Evolutionary conservation across 805 yeast genomes (phyloP).

Genomic region (Saccharomycopsis amapae): DNA sequence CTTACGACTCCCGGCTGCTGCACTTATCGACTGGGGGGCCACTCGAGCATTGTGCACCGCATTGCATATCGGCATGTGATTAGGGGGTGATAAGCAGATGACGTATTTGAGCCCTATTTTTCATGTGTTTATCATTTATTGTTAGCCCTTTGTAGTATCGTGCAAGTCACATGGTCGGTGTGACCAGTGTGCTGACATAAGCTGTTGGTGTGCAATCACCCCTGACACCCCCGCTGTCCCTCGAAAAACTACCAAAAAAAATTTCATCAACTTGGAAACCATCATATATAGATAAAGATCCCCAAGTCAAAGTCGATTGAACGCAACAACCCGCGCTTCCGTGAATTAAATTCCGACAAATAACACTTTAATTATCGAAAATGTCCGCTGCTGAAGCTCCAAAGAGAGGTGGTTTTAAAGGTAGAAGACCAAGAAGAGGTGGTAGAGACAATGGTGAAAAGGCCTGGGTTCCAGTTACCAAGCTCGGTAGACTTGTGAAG

Average conservation of each 20-base stretch:
- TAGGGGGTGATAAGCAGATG: no score
- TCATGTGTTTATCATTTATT: no score
- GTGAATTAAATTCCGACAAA: constrained; percentile 43
- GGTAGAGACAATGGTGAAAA: constrained; percentile 85
- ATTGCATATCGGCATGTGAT: no score
- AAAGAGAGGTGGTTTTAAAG: constrained; percentile 48
- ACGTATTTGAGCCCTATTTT: no score
- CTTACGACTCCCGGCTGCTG: no score
- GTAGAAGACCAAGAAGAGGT: constrained; percentile 50
- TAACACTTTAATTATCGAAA: constrained; percentile 22
- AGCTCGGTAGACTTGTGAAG: constrained; percentile 98
- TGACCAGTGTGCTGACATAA: no score
- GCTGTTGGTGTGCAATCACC: no score
- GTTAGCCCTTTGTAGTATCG: no score
- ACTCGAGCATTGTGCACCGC: no score
- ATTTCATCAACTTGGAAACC: not conserved
- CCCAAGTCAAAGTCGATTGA: constrained; percentile 37
- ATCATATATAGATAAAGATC: not conserved
- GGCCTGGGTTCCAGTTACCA: constrained; percentile 99
- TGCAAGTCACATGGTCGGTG: no score
- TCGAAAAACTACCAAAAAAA: not conserved
- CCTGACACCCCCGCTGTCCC: no score
- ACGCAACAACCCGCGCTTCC: constrained; percentile 51
- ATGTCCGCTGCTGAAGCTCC: constrained; percentile 24
- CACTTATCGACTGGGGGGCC: no score